Percentiles rank a stretch among this genome's conserved stretches.
Evolutionary conservation across 2,329 filamentous ascomycete genomes (phyloP).

Genomic region (Ophiostoma ulmi): DNA sequence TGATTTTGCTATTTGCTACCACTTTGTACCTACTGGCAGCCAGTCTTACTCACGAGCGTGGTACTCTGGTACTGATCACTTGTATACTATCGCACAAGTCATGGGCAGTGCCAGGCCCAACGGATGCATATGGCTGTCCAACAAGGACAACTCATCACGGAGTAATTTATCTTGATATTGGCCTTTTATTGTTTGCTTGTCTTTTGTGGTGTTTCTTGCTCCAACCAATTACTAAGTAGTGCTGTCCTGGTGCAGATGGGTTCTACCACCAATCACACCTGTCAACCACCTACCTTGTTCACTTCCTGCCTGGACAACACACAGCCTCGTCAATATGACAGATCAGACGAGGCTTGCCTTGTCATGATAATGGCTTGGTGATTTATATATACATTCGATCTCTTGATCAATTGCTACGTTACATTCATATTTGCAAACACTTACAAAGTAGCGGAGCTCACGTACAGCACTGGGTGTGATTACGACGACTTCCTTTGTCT

Average conservation of each 20-base stretch:
- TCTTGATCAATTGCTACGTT: neutral
- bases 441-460: neutral
- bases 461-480: neutral
- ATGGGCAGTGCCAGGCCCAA: neutral
- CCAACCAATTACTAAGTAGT: neutral
- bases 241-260: neutral
- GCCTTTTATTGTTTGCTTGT: neutral
- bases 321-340: neutral
- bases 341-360: neutral
- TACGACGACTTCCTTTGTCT: conserved; percentile 2
- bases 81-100: neutral
- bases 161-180: conserved; percentile 19
- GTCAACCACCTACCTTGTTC: neutral
- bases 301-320: neutral
- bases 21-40: neutral
- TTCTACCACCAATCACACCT: neutral
- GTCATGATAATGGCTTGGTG: neutral
- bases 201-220: neutral
- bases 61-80: conserved; percentile 6
- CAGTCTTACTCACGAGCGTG: neutral
- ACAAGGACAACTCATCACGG: conserved; percentile 19
- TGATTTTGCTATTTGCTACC: neutral
- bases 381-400: neutral
- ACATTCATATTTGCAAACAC: neutral
- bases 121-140: neutral